Conservation (phyloP, 75 land plant genomes). For the Selaginella tamariscina region DNA sequence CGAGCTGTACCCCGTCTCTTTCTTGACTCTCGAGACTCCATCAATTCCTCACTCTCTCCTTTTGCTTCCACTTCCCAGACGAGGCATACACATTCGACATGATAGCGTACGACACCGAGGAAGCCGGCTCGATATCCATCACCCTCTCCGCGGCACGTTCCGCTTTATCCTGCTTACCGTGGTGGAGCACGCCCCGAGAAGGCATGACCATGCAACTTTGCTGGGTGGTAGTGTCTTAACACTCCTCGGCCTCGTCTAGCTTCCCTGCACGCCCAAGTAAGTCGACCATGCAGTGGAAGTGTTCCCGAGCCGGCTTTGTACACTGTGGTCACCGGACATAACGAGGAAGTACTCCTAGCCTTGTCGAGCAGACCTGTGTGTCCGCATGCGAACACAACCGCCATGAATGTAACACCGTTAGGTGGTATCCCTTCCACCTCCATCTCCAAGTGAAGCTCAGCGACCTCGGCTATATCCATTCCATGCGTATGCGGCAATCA, state of each 20-base stretch:
- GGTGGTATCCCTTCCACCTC: background rate
- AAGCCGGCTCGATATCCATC: background rate
- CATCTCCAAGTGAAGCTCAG: background rate
- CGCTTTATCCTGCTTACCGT: background rate
- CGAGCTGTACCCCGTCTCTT: conserved; percentile 17
- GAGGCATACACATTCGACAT: background rate
- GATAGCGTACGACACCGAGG: background rate
- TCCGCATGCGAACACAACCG: background rate
- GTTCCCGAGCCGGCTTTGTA: background rate
- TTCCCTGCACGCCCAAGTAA: background rate
- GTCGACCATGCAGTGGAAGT: background rate
- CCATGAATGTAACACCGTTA: background rate
- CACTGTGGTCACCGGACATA: background rate
- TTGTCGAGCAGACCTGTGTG: background rate
- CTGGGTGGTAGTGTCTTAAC: background rate
- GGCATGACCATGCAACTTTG: background rate
- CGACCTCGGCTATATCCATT: background rate
- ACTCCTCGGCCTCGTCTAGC: background rate
- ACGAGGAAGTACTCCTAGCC: background rate
- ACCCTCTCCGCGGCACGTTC: background rate
- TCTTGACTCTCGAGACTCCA: background rate
- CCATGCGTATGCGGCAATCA: background rate
- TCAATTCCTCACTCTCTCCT: background rate
- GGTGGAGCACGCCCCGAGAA: background rate
- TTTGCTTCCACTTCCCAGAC: conserved; percentile 5